These are phyloP conservation scores for Ustilago shanxiensis DNA, from an alignment of 1,284 basidiomycete genomes.

Conservation along the genomic window DNA sequence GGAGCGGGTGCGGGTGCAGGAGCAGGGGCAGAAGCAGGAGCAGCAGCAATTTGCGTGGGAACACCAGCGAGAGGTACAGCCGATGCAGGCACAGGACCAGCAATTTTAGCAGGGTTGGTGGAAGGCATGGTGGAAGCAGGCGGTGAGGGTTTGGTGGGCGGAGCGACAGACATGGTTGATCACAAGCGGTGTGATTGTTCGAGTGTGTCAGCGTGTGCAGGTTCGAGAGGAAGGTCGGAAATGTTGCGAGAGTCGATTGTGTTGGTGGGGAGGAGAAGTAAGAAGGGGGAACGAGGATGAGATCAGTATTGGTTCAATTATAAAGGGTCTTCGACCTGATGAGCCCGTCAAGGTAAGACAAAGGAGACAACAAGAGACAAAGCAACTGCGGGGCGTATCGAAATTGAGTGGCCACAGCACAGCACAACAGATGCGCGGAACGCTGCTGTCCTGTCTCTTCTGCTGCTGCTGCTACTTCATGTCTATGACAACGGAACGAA, in stretches of 20 bases:
- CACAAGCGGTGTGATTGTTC: neutral
- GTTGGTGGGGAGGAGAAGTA: neutral
- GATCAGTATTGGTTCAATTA: neutral
- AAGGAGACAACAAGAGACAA: neutral
- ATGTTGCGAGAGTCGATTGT: neutral
- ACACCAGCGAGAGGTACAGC: neutral
- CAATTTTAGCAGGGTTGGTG: neutral
- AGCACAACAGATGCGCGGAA: neutral
- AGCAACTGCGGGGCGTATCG: neutral
- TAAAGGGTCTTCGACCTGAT: neutral
- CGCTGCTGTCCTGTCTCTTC: neutral
- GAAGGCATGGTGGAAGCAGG: neutral
- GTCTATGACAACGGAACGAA: neutral
- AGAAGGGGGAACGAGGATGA: neutral
- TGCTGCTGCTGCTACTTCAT: neutral
- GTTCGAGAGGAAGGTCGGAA: neutral
- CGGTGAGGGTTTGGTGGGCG: neutral
- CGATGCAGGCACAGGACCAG: neutral
- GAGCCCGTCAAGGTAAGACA: neutral
- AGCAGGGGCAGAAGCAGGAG: neutral
- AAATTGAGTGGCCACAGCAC: neutral
- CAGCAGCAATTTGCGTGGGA: neutral
- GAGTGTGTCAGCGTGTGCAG: neutral
- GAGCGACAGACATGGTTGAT: conserved; percentile 1
- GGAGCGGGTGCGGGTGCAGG: too few relatives aligned